Percentiles rank a stretch among this genome's conserved stretches.
Evolutionary conservation across 306 rosid genomes (phyloP).

Genomic region (Crataegus laevigata): DNA sequence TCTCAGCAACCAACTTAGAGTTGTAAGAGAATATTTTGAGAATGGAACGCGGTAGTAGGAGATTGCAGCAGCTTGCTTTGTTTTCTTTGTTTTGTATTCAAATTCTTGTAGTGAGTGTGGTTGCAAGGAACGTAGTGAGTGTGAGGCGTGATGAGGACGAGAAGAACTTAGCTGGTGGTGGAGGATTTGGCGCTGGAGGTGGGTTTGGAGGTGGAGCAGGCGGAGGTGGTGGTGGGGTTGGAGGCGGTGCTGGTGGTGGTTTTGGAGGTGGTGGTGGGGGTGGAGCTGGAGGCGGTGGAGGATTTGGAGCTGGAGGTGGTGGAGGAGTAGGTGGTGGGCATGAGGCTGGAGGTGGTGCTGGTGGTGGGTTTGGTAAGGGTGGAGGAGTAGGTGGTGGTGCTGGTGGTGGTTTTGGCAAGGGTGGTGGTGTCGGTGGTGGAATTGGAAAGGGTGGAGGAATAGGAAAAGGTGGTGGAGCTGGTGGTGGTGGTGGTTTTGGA

Average conservation of each 20-base stretch:
- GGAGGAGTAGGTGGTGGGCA: slow-evolving; percentile 14
- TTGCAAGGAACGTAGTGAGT: slow-evolving; percentile 46
- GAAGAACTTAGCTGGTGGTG: slow-evolving; percentile 26
- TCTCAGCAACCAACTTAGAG: slow-evolving; percentile 3
- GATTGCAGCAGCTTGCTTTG: slow-evolving; percentile 12
- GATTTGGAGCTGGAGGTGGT: slow-evolving; percentile 12
- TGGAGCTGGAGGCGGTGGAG: slow-evolving; percentile 25
- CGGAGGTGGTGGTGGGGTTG: slow-evolving; percentile 15
- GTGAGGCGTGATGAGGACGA: slow-evolving; percentile 31
- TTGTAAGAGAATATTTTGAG: not conserved
- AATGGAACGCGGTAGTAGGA: slow-evolving; percentile 24
- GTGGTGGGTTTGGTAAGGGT: slow-evolving; percentile 14
- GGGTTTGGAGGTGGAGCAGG: slow-evolving; percentile 5
- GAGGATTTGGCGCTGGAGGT: slow-evolving; percentile 7
- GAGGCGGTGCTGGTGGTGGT: slow-evolving; percentile 7
- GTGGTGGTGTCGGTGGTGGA: slow-evolving; percentile 19
- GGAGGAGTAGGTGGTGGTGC: slow-evolving; percentile 2
- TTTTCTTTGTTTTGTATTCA: slow-evolving; percentile 43
- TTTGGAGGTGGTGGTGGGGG: slow-evolving; percentile 17
- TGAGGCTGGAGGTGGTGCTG: slow-evolving; percentile 14
- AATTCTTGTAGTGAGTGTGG: slow-evolving; percentile 43
- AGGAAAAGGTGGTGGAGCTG: not conserved
- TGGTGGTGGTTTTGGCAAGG: slow-evolving; percentile 11
- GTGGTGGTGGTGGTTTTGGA: slow-evolving; percentile 17
- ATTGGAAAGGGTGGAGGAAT: slow-evolving; percentile 19